These are phyloP conservation scores for Cordyceps militaris DNA, from an alignment of 2,329 filamentous ascomycete species.

Conservation along the genomic window DNA sequence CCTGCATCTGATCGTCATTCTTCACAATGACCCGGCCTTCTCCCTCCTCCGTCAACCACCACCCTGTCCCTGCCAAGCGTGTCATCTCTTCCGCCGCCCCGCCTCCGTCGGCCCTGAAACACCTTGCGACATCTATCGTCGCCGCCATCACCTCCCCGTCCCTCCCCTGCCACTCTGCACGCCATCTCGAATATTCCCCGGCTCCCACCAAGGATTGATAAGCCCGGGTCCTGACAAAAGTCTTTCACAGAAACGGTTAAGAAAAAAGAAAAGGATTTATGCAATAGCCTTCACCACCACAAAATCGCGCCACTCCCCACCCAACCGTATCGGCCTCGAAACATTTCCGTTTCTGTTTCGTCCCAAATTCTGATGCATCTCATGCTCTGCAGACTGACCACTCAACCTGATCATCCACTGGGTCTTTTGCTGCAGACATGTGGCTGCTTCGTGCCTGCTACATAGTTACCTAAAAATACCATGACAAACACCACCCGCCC, in stretches of 20 bases:
- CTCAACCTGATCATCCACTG: not conserved
- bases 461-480: not conserved
- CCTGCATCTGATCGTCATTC: not conserved
- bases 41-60: not conserved
- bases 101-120: conserved; percentile 8
- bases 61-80: not conserved
- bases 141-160: not conserved
- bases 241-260: not conserved
- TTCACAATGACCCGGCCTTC: not conserved
- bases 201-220: not conserved
- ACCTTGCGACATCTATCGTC: conserved; percentile 10
- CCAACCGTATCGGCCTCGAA: not conserved
- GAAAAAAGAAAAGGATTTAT: not conserved
- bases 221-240: no score
- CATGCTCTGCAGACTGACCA: not conserved
- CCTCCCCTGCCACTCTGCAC: not conserved
- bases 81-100: not conserved
- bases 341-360: conserved; percentile 10
- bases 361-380: conserved; percentile 1
- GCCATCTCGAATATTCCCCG: not conserved
- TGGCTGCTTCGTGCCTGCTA: not conserved
- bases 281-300: not conserved
- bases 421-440: not conserved
- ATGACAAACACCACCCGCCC: not conserved
- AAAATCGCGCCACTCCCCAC: conserved; percentile 7